phyloP scores from a whole-genome alignment of 176 grass and related monocot genomes.

The Lolium rigidum region DNA sequence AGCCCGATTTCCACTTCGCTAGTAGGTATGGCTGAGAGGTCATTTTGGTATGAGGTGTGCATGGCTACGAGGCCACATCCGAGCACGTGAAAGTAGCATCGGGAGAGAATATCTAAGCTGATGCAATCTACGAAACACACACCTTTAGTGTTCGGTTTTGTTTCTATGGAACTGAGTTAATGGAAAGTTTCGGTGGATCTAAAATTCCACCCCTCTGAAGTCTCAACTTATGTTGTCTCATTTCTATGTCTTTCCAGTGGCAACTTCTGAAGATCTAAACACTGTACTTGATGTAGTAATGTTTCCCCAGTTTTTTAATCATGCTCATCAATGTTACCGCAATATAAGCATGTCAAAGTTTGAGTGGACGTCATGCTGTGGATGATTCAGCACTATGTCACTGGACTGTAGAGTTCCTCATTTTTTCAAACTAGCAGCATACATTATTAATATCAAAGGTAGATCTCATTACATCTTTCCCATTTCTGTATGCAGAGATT shows the following conservation, averaged over 20 bases:
- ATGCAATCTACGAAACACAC: too few species aligned
- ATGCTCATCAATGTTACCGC: neutral
- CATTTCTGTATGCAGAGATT: constrained; percentile 67
- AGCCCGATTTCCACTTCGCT: too few species aligned
- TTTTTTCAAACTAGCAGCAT: neutral
- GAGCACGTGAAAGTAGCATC: too few species aligned
- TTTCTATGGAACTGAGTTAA: neutral
- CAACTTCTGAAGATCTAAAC: constrained; percentile 1
- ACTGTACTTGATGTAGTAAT: neutral
- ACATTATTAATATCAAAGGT: constrained; percentile 26
- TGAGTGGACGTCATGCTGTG: neutral
- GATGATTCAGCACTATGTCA: neutral
- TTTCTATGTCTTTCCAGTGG: constrained; percentile 4
- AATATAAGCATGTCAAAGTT: constrained; percentile 1
- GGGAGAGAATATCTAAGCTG: too few species aligned
- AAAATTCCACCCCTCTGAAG: neutral
- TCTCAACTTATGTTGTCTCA: neutral
- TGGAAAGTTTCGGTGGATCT: neutral
- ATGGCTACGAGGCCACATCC: too few species aligned
- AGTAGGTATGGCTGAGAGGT: too few species aligned
- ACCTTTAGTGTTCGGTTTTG: constrained; percentile 25
- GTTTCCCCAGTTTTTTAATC: neutral
- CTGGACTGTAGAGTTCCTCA: neutral
- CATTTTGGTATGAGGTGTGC: too few species aligned
- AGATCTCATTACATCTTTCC: constrained; percentile 27